phyloP scores from a whole-genome alignment of 2,329 filamentous ascomycete genomes.

The Paraphaeosphaeria minitans region DNA sequence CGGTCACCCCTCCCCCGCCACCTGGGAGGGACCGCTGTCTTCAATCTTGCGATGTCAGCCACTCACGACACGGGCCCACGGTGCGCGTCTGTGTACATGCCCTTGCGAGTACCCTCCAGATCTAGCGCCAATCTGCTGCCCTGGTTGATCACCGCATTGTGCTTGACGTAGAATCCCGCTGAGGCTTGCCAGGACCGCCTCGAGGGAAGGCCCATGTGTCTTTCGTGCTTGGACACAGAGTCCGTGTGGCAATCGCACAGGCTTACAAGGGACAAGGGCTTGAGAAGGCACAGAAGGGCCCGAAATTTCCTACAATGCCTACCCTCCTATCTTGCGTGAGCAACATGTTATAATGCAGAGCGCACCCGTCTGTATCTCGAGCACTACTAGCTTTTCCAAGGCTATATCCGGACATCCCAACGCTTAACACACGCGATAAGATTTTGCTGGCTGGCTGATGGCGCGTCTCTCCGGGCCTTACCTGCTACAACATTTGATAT shows the following conservation, averaged over 20 bases:
- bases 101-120: constrained; percentile 43
- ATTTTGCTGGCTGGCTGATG: constrained; percentile 39
- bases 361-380: constrained; percentile 41
- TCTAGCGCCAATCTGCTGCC: constrained; percentile 46
- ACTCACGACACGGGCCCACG: constrained; percentile 46
- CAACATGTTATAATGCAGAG: constrained; percentile 47
- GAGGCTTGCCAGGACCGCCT: constrained; percentile 50
- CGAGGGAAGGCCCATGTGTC: constrained; percentile 46
- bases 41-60: constrained; percentile 48
- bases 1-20: constrained; percentile 31
- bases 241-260: constrained; percentile 51
- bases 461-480: constrained; percentile 42
- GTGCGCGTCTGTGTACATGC: constrained; percentile 45
- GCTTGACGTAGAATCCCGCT: constrained; percentile 50
- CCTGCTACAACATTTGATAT: constrained; percentile 49
- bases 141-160: constrained; percentile 53
- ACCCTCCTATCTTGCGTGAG: constrained; percentile 42
- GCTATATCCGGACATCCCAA: constrained; percentile 48
- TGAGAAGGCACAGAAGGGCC: constrained; percentile 43
- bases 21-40: constrained; percentile 36
- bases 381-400: constrained; percentile 40
- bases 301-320: constrained; percentile 47
- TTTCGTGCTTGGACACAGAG: constrained; percentile 47
- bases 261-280: constrained; percentile 30
- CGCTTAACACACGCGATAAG: constrained; percentile 47